Conservation (phyloP, 257 asterid genomes). For the Asclepias syriaca region DNA sequence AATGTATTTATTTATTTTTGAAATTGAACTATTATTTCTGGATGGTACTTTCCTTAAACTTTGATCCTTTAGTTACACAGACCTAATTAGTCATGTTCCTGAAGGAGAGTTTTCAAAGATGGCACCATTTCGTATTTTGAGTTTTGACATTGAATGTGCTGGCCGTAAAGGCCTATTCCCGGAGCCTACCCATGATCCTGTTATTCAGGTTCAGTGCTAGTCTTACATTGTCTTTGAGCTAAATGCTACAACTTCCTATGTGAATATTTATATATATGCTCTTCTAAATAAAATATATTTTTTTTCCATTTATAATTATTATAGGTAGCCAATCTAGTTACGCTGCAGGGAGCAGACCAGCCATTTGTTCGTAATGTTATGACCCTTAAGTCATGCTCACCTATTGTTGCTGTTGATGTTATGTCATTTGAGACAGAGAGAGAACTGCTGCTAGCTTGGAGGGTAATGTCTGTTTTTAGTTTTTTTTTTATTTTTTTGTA, state of each 20-base stretch:
- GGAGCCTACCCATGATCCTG: slow-evolving; percentile 97
- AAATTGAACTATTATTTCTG: slow-evolving; percentile 10
- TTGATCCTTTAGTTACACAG: slow-evolving; percentile 51
- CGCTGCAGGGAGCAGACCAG: slow-evolving; percentile 89
- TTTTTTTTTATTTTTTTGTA: background rate
- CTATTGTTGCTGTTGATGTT: slow-evolving; percentile 96
- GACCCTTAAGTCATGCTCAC: slow-evolving; percentile 94
- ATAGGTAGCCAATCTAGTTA: slow-evolving; percentile 88
- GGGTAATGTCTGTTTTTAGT: slow-evolving; percentile 47
- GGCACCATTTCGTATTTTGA: slow-evolving; percentile 97
- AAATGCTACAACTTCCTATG: slow-evolving; percentile 7
- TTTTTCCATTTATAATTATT: slow-evolving; percentile 8
- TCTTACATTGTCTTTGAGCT: slow-evolving; percentile 8
- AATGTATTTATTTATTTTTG: background rate
- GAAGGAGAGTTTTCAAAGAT: slow-evolving; percentile 96
- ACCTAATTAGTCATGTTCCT: slow-evolving; percentile 82
- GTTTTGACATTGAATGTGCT: slow-evolving; percentile 98
- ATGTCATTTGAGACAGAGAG: slow-evolving; percentile 94
- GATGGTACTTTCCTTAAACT: slow-evolving; percentile 37
- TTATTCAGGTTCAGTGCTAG: slow-evolving; percentile 63
- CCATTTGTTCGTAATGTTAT: slow-evolving; percentile 93
- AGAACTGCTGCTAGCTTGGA: slow-evolving; percentile 91
- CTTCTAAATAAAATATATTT: slow-evolving; percentile 23
- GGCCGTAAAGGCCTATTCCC: slow-evolving; percentile 98
- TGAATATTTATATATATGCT: slow-evolving; percentile 2